A percentile compares a stretch with the other conserved stretches of the same genome.
These are phyloP conservation scores for Cercospora janseana DNA, from an alignment of 2,329 filamentous ascomycete species.

Conservation along the genomic window DNA sequence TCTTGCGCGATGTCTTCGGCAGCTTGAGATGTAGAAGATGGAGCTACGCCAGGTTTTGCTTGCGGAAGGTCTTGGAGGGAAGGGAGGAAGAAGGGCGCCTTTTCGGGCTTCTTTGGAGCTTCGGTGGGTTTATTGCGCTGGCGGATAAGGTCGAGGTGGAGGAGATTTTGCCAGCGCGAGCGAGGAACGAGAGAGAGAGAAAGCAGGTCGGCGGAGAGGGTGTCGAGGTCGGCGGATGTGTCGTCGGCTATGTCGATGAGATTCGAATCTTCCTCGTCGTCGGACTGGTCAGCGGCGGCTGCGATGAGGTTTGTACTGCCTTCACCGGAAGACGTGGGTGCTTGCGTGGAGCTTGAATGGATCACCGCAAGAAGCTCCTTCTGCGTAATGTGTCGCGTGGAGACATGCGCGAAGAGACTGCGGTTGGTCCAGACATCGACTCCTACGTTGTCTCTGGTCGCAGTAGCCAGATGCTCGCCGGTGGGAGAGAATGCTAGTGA, in stretches of 20 bases:
- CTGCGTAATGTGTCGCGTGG: slow-evolving; percentile 80
- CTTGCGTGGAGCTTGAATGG: slow-evolving; percentile 22
- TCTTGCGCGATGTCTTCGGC: slow-evolving; percentile 36
- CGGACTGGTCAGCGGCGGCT: slow-evolving; percentile 47
- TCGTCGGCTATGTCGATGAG: slow-evolving; percentile 53
- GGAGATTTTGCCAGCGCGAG: slow-evolving; percentile 87
- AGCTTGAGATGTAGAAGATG: slow-evolving; percentile 26
- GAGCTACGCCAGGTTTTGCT: slow-evolving; percentile 6
- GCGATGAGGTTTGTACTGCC: slow-evolving; percentile 64
- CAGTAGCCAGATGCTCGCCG: slow-evolving; percentile 91
- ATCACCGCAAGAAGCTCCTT: slow-evolving; percentile 65
- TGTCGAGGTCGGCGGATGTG: slow-evolving; percentile 45
- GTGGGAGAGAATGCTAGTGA: slow-evolving; percentile 84
- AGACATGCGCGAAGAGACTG: slow-evolving; percentile 82
- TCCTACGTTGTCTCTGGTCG: slow-evolving; percentile 76
- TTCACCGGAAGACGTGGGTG: slow-evolving; percentile 78
- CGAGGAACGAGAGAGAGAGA: slow-evolving; percentile 87
- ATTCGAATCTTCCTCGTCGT: slow-evolving; percentile 64
- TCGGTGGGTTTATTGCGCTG: slow-evolving; percentile 93
- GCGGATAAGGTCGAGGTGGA: slow-evolving; percentile 87
- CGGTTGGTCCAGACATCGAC: slow-evolving; percentile 97
- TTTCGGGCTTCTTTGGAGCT: slow-evolving; percentile 85
- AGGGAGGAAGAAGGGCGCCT: slow-evolving; percentile 92
- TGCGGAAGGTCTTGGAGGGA: slow-evolving; percentile 51
- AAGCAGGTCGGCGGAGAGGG: slow-evolving; percentile 73